Evolutionary conservation across 2,329 filamentous ascomycete species (phyloP).

Genomic region (Aspergillus melleus): DNA sequence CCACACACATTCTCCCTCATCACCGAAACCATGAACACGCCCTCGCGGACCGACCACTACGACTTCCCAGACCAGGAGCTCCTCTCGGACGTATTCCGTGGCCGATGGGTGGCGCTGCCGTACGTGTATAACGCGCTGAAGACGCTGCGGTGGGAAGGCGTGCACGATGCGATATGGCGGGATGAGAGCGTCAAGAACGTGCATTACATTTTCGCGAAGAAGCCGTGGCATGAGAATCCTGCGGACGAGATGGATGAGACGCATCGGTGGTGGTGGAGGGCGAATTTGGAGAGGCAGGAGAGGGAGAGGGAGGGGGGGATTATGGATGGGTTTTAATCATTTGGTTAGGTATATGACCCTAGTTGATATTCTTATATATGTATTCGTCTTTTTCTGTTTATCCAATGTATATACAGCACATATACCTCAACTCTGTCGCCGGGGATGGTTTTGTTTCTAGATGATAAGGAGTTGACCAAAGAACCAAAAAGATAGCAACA

Average conservation of each 20-base stretch:
- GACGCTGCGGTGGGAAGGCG: conserved; percentile 53
- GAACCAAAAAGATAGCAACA: background rate
- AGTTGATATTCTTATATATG: background rate
- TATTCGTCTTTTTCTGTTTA: background rate
- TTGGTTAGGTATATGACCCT: too few relatives aligned
- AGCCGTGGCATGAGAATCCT: conserved; percentile 60
- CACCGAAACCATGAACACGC: conserved; percentile 40
- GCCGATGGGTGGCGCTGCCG: conserved; percentile 58
- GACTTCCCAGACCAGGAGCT: conserved; percentile 62
- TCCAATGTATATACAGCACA: conserved; percentile 8
- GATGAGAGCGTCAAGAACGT: conserved; percentile 63
- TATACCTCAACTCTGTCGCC: background rate
- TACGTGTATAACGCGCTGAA: conserved; percentile 63
- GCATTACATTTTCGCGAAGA: conserved; percentile 62
- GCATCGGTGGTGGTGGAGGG: conserved; percentile 60
- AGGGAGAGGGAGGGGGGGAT: conserved; percentile 43
- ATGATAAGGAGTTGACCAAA: conserved; percentile 3
- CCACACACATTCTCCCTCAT: conserved; percentile 54
- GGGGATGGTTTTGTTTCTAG: background rate
- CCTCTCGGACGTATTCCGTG: conserved; percentile 54
- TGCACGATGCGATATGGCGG: conserved; percentile 61
- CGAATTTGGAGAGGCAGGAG: conserved; percentile 50
- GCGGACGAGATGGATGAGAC: conserved; percentile 42
- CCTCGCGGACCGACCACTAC: conserved; percentile 38
- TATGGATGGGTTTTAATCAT: conserved; percentile 4